phyloP scores from a whole-genome alignment of 2,329 filamentous ascomycete genomes.

The Capronia epimyces region DNA sequence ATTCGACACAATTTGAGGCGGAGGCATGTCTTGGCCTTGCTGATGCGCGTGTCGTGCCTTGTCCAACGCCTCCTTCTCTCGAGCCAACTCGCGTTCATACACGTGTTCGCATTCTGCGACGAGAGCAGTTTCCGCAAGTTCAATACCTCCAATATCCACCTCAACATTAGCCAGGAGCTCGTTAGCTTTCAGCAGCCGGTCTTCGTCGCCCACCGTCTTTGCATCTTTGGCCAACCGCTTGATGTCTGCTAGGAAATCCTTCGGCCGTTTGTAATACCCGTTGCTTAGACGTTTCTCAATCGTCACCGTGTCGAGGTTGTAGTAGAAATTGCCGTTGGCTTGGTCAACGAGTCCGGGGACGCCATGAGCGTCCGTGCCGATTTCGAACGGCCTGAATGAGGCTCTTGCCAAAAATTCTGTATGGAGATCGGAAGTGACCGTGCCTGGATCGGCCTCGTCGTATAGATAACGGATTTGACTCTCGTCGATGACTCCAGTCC shows the following conservation, averaged over 20 bases:
- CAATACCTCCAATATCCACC: slow-evolving; percentile 78
- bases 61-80: slow-evolving; percentile 60
- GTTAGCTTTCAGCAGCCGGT: slow-evolving; percentile 78
- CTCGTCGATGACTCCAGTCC: slow-evolving; percentile 70
- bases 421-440: slow-evolving; percentile 56
- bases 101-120: slow-evolving; percentile 74
- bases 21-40: slow-evolving; percentile 40
- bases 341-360: slow-evolving; percentile 70
- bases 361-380: slow-evolving; percentile 72
- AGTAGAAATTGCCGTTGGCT: slow-evolving; percentile 76
- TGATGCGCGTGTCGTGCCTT: slow-evolving; percentile 45
- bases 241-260: slow-evolving; percentile 85
- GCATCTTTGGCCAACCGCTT: slow-evolving; percentile 79
- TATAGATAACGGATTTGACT: slow-evolving; percentile 72
- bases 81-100: slow-evolving; percentile 65
- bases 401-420: slow-evolving; percentile 52
- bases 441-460: slow-evolving; percentile 70
- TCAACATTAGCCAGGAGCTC: slow-evolving; percentile 91
- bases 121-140: slow-evolving; percentile 57
- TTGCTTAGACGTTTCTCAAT: slow-evolving; percentile 97
- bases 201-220: slow-evolving; percentile 72
- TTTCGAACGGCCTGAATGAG: slow-evolving; percentile 67
- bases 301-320: slow-evolving; percentile 86
- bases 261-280: slow-evolving; percentile 86
- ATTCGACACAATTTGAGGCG: slow-evolving; percentile 49